phyloP scores from a whole-genome alignment of 2,329 filamentous ascomycete genomes.

The Exophiala mesophila region DNA sequence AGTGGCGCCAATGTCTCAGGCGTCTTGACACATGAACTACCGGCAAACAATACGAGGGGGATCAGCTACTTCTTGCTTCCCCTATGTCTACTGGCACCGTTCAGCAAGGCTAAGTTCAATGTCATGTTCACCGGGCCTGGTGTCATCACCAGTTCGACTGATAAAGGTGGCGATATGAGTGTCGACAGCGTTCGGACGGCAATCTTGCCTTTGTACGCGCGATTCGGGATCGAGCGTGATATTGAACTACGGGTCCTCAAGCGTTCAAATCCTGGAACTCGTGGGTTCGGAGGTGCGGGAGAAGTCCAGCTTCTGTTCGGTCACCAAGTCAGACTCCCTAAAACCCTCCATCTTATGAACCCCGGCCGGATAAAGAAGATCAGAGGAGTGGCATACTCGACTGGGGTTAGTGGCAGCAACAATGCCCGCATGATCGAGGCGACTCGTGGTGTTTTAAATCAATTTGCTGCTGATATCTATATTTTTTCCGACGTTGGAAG shows the following conservation, averaged over 20 bases:
- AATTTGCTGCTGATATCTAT: conserved; percentile 81
- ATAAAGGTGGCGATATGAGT: conserved; percentile 71
- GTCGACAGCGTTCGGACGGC: conserved; percentile 92
- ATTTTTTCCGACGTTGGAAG: conserved; percentile 67
- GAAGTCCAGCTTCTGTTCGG: conserved; percentile 92
- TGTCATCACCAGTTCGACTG: conserved; percentile 83
- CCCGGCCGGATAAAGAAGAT: conserved; percentile 83
- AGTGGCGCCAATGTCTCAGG: conserved; percentile 66
- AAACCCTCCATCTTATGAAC: conserved; percentile 83
- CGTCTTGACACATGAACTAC: conserved; percentile 75
- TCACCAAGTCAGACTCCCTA: conserved; percentile 86
- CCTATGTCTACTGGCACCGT: conserved; percentile 84
- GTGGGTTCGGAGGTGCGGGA: conserved; percentile 76
- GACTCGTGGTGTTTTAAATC: conserved; percentile 80
- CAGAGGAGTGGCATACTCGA: conserved; percentile 87
- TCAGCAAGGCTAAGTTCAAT: conserved; percentile 86
- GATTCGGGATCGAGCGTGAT: conserved; percentile 81
- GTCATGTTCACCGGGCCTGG: conserved; percentile 85
- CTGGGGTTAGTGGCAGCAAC: conserved; percentile 85
- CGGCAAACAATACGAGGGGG: conserved; percentile 70
- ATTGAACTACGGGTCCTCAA: conserved; percentile 80
- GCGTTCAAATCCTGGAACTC: conserved; percentile 70
- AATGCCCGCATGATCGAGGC: conserved; percentile 94
- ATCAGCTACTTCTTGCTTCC: conserved; percentile 89
- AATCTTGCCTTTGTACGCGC: conserved; percentile 80